Evolutionary conservation across 2,329 filamentous ascomycete species (phyloP).

Genomic region (Talaromyces albobiverticillius): DNA sequence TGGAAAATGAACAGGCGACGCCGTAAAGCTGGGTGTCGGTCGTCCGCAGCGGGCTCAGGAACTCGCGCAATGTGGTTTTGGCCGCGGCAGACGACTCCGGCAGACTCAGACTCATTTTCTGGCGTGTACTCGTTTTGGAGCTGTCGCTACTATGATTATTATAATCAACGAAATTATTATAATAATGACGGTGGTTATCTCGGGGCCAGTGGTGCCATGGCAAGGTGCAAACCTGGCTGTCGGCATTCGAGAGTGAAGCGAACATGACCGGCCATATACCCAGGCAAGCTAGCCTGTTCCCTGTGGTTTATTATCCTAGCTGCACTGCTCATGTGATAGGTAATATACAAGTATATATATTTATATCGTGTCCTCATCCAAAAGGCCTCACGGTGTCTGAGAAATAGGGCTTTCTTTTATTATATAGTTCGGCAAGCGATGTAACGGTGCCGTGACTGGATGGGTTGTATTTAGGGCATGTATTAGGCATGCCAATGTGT

Average conservation of each 20-base stretch:
- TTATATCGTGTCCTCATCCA: not conserved
- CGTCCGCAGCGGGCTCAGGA: slow-evolving; percentile 12
- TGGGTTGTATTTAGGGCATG: not conserved
- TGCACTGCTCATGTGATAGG: not conserved
- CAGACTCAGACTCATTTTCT: slow-evolving; percentile 7
- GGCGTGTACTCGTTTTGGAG: not conserved
- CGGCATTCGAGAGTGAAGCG: too few relatives aligned
- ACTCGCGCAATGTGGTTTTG: slow-evolving; percentile 4
- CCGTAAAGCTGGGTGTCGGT: slow-evolving; percentile 12
- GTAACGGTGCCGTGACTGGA: slow-evolving; percentile 8
- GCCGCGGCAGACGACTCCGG: not conserved
- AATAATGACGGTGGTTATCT: too few relatives aligned
- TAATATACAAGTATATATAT: not conserved
- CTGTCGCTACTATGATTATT: too few relatives aligned
- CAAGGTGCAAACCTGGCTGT: too few relatives aligned
- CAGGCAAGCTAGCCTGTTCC: too few relatives aligned
- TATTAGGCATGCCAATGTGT: too few relatives aligned
- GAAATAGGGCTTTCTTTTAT: not conserved
- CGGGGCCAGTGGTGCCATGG: too few relatives aligned
- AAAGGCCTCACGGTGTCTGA: too few relatives aligned
- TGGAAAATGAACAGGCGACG: slow-evolving; percentile 13
- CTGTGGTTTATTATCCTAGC: too few relatives aligned
- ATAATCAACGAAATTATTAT: too few relatives aligned
- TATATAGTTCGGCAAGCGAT: slow-evolving; percentile 4
- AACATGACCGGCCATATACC: too few relatives aligned